Evolutionary conservation across 108 stramenopile species (phyloP), one percentile per base, ranked within the genome.

Genomic region (Bacterosira constricta): DNA sequence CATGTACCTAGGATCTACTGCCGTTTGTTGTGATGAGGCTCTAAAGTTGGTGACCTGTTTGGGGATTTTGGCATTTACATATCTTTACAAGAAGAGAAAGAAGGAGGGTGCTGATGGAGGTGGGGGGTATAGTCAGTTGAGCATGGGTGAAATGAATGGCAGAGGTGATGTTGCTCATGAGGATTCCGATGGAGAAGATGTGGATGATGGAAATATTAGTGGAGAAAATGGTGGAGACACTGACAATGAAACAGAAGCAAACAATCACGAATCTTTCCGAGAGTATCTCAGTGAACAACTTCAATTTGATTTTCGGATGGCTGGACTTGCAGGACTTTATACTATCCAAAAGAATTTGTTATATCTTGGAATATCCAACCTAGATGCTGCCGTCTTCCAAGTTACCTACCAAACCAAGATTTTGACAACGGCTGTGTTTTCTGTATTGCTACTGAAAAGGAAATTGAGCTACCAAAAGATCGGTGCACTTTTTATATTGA

Each of bases 351-450:
- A 99, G 86, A 98, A 98, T 83, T 78, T 99, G 1, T 85, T 99
- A 20, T 98, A 97, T 69, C 67, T 94, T n/a, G 98, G 98, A 5
- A 83, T 99, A 71, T 86, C 89, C 27, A 96, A 99, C 62, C 85
- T 99, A 34, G 97, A 99, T 64, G 96, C 97, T 1, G 95, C 98
- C 3, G 96, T 93, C 27, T 98, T 97, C 72, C 98, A 98, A 85
- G 98, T 99, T 1, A 94, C 90, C 62, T 98, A 98, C 73, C 98
- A 99, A 69, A 82, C 96, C 37, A 99, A 98, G 78, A 98, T 99
- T 49, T 82, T 99, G 27, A 98, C 98, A 5, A 99, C 99, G 18
- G 99, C 99, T 7, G 49, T 98, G 4, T 99, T 99, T 77, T 92
- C 92, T 27, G 95, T 95, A 29, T 12, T 93, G 15, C 56, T 99